Percentiles rank a stretch among this genome's conserved stretches.
These are phyloP conservation scores for Gentiana dahurica DNA, from an alignment of 257 asterid species.

Conservation along the genomic window DNA sequence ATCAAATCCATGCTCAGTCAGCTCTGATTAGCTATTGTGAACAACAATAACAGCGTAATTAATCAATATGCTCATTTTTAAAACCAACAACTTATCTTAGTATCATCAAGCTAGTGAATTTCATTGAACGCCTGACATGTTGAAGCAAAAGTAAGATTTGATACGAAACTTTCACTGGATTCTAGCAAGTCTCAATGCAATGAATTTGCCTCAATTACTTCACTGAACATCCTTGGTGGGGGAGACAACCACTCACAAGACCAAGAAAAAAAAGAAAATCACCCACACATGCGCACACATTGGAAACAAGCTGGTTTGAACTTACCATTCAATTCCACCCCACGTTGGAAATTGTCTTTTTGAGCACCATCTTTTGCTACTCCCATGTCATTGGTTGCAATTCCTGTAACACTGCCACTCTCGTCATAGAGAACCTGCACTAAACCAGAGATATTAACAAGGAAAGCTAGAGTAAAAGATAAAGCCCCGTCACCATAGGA, in stretches of 20 bases:
- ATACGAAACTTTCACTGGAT: conserved; percentile 1
- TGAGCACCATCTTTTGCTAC: conserved; percentile 80
- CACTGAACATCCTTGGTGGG: background rate
- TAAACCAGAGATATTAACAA: background rate
- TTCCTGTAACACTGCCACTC: conserved; percentile 62
- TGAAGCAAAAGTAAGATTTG: conserved; percentile 6
- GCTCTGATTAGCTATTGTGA: background rate
- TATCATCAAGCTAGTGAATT: too few species aligned
- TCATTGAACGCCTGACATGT: conserved; percentile 1
- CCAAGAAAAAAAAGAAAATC: background rate
- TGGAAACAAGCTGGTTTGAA: background rate
- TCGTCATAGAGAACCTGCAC: conserved; percentile 61
- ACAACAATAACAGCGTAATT: background rate
- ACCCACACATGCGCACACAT: background rate
- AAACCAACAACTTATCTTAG: background rate
- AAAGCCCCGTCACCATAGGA: conserved; percentile 5
- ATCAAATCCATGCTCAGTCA: too few species aligned
- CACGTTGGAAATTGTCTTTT: conserved; percentile 77
- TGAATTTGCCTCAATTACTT: background rate
- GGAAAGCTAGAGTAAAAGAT: background rate
- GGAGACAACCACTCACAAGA: background rate
- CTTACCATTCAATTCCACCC: conserved; percentile 89
- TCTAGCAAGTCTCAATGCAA: background rate
- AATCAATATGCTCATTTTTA: too few species aligned
- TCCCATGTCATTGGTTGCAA: conserved; percentile 98